Conservation (phyloP, 208 protist species). For the Leishmania turanica region DNA sequence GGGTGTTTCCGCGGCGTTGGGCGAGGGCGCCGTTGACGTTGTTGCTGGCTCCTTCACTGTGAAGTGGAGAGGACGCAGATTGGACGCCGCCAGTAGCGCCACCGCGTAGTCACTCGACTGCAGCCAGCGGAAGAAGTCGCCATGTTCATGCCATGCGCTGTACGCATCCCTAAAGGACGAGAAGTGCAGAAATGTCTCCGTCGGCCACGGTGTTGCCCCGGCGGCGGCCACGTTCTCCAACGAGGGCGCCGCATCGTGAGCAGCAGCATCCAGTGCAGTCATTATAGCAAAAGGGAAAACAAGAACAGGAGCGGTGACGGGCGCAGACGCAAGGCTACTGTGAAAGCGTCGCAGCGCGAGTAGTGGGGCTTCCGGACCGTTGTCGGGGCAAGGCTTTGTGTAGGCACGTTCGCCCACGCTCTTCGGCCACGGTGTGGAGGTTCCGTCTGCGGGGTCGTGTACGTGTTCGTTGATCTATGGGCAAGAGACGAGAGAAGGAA, state of each 20-base stretch:
- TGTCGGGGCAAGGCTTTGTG: not conserved
- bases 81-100: constrained; percentile 41
- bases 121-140: constrained; percentile 33
- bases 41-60: not conserved
- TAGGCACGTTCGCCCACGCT: not conserved
- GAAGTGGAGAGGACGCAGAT: constrained; percentile 34
- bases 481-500: not conserved
- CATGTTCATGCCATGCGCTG: constrained; percentile 21
- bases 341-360: not conserved
- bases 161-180: constrained; percentile 18
- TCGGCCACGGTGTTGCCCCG: not conserved
- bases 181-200: constrained; percentile 12
- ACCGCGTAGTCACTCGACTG: constrained; percentile 34
- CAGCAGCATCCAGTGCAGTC: not conserved
- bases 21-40: too few relatives aligned
- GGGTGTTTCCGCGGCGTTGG: not conserved
- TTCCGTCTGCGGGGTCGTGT: not conserved
- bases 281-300: not conserved
- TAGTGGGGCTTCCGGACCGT: too few relatives aligned
- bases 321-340: too few relatives aligned
- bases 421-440: not conserved
- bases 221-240: too few relatives aligned
- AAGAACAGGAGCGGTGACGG: not conserved
- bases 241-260: not conserved
- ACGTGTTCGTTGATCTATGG: not conserved